Evolutionary conservation across 2,329 filamentous ascomycete species (phyloP), one percentile per base, ranked within the genome.

Genomic region (Cladophialophora yegresii): DNA sequence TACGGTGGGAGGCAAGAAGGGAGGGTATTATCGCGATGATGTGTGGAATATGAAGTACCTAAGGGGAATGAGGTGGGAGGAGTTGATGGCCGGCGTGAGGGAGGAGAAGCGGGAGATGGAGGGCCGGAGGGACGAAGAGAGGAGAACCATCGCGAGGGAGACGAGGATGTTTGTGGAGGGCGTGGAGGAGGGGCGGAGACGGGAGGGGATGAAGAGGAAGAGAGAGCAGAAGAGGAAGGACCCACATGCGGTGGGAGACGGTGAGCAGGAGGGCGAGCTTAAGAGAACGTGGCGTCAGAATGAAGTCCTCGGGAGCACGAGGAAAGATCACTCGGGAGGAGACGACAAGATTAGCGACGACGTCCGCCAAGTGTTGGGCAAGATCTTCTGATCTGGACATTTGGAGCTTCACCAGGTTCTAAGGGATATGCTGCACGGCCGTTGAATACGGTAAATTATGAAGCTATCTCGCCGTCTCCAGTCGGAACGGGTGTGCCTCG

Each of bases 1-100:
- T 3, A 76, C 75, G 7, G 73, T 82, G 7, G 79, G 78, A 16
- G 79, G 79, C 3, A 72, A 73, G 33, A 80, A 81, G 71, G 77
- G 77, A 2, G 75, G 78, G 4, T 81, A 74, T 71, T 81, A 81
- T 61, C 76, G 77, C 56, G 79, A 80, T 67, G 80, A 80, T 69
- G 70, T 81, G 30, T 79, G 74, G 75, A 81, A 80, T 65, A 79
- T 81, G 73, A 80, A 78, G 60, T 81, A 81, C 62, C 70, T 81
- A 54, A 68, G 69, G 10, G 77, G 77, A 2, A 78, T 79, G 63
- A 74, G 73, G 58, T 81, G 79, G 79, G 72, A 71, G 22, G 77
- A 81, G 71, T 65, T 81, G 65, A 80, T 79, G 75, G 79, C 80
- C 59, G 77, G 77, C 54, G 74, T 80, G 20, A 74, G 77, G 65